Evolutionary conservation across 2,329 filamentous ascomycete species (phyloP).

Genomic region (Chrysosporium keratinophilum): DNA sequence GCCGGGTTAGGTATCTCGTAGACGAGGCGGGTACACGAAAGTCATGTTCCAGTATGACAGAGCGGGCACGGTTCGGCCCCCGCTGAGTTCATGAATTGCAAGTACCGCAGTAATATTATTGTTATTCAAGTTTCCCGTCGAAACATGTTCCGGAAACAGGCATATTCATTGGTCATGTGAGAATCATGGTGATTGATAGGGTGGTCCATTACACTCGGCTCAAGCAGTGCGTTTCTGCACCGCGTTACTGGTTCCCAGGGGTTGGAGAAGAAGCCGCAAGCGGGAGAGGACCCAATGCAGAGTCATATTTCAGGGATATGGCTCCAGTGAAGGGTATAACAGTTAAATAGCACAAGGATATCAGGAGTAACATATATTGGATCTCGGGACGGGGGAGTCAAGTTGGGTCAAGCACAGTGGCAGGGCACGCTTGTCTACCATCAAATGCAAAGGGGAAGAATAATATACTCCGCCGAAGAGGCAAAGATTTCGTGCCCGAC

Average conservation of each 20-base stretch:
- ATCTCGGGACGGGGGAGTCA: background rate
- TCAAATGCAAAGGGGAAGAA: background rate
- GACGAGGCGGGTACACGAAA: background rate
- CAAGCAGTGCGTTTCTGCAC: background rate
- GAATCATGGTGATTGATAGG: background rate
- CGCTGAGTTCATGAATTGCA: background rate
- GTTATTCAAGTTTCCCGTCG: background rate
- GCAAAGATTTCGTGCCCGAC: background rate
- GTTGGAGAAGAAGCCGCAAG: background rate
- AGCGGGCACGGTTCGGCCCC: background rate
- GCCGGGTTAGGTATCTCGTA: background rate
- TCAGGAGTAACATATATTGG: background rate
- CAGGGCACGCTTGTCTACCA: too few relatives aligned
- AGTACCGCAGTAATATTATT: background rate
- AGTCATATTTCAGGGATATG: conserved; percentile 3
- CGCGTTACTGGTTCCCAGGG: background rate
- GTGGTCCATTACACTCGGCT: conserved; percentile 1
- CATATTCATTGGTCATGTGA: conserved; percentile 2
- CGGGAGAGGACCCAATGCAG: background rate
- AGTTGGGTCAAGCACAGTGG: too few relatives aligned
- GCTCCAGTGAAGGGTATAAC: conserved; percentile 6
- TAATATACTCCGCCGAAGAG: background rate
- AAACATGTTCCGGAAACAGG: background rate
- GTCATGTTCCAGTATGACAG: background rate
- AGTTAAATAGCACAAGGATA: conserved; percentile 5